Conservation (phyloP, 2,329 filamentous ascomycete genomes). For the Madurella fahalii region DNA sequence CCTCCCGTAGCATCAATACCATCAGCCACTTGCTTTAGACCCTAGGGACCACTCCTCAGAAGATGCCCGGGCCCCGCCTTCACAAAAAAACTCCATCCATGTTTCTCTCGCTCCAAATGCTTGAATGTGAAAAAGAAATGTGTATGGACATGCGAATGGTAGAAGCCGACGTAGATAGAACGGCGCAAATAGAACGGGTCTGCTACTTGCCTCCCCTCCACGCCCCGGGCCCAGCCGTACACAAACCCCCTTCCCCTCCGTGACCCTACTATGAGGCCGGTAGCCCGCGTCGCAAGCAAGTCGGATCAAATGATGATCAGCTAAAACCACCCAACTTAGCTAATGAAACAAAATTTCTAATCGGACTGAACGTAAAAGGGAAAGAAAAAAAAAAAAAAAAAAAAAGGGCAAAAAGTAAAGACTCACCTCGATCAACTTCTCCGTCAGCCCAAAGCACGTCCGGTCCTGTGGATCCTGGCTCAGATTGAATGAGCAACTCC, state of each 20-base stretch:
- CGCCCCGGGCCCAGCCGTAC: too few species aligned
- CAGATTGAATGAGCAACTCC: conserved; percentile 45
- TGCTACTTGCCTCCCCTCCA: too few species aligned
- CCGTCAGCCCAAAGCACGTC: conserved; percentile 52
- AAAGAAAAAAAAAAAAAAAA: too few species aligned
- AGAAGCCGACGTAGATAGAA: not conserved
- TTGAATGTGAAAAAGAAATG: not conserved
- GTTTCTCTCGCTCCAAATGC: not conserved
- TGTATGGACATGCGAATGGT: not conserved
- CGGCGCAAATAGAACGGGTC: too few species aligned
- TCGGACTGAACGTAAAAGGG: not conserved
- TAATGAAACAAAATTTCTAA: not conserved
- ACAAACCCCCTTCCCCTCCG: too few species aligned
- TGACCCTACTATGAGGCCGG: too few species aligned
- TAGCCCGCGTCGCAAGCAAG: not conserved
- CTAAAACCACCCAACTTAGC: not conserved
- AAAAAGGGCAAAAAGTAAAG: too few species aligned
- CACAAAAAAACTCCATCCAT: not conserved
- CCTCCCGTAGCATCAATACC: too few species aligned
- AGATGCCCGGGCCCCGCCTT: too few species aligned
- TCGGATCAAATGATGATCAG: conserved; percentile 14
- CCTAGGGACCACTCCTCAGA: too few species aligned
- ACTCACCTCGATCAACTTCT: conserved; percentile 58
- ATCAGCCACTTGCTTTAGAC: not conserved
- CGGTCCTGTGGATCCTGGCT: conserved; percentile 45